phyloP scores from a whole-genome alignment of 495 filamentous ascomycete species.

The Acidomyces sp. region DNA sequence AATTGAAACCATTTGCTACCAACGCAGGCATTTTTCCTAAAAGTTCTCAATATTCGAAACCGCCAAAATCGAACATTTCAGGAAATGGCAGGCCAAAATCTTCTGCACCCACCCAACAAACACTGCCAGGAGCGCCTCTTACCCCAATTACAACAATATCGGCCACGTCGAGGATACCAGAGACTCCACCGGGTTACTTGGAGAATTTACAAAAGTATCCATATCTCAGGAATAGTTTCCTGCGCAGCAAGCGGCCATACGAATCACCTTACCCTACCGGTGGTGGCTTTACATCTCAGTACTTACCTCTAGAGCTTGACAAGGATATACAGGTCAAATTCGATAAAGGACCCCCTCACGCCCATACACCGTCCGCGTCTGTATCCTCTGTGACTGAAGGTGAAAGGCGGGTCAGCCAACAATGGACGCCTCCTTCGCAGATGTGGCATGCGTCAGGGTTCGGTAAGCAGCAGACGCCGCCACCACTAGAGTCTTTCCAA shows the following conservation, averaged over 20 bases:
- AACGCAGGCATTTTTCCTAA: conserved; percentile 14
- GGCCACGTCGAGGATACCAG: conserved; percentile 1
- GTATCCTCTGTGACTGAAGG: background rate
- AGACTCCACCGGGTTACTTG: conserved; percentile 21
- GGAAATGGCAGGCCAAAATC: conserved; percentile 16
- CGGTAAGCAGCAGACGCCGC: background rate
- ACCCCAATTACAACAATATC: conserved; percentile 15
- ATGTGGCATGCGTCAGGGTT: conserved; percentile 6
- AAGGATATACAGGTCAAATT: background rate
- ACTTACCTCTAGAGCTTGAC: conserved; percentile 14
- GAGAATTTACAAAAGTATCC: conserved; percentile 27
- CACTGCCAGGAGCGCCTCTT: conserved; percentile 11
- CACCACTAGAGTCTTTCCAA: conserved; percentile 4
- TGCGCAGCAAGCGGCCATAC: conserved; percentile 25
- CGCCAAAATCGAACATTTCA: conserved; percentile 10
- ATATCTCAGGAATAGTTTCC: conserved; percentile 28
- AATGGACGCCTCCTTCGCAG: conserved; percentile 20
- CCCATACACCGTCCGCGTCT: conserved; percentile 10
- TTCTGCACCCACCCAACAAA: conserved; percentile 10
- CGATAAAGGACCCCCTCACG: background rate
- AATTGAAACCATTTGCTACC: conserved; percentile 15
- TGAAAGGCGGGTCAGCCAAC: conserved; percentile 3
- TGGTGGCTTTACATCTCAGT: conserved; percentile 25
- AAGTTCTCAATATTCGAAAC: conserved; percentile 3
- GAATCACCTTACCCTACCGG: conserved; percentile 24